Base-by-base conservation (phyloP, 208 protist genomes). In the Trypanosoma platydactyli region DNA sequence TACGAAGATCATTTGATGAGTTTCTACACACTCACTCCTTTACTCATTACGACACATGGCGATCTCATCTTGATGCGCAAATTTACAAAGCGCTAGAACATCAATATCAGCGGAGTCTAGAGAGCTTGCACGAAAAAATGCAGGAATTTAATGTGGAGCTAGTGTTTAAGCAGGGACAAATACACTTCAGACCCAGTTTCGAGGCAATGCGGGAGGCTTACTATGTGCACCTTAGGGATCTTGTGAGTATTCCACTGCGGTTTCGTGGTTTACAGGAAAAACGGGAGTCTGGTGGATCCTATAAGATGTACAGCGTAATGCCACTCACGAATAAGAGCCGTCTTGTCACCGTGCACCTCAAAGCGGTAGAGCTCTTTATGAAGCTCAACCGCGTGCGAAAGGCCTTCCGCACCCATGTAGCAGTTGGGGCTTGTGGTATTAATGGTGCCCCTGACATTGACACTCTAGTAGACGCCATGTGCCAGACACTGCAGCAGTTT, bases 21-120 rank as follows among this genome's bases (percentile, higher is more conserved):
- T 94, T 98, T 72, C 61, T 94, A 3, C 62, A 86, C 29, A 78
- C 75, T 27, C 84, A 94, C 64, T 83, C 65, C 45, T 90, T 94
- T 64, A 55, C 74, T 7, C 65, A 95, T 70, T 88, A 94, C 83
- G 80, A 92, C 5, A 71, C 61, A 40, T 99, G 98, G 98, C 81
- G 86, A 30, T 73, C 81, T 45, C 96, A 99, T 81, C 97, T 95
- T 91, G 97, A 99, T 77, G 83, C 89, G 24, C 97, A 99, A 70
- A 90, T 99, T 48, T 99, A 97, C 94, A 99, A 99, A 80, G 95
- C 95, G 4, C 84, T 99, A 22, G 95, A 98, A 73, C 82, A 94
- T 59, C 96, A 98, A 79, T 99, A 98, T 76, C 81, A 86, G 25
- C 74, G 77, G 2, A 94, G 94, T 6, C 80, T 98, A 40, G 95